Base-by-base conservation (phyloP, 75 land plant species). In the Selaginella tamariscina region DNA sequence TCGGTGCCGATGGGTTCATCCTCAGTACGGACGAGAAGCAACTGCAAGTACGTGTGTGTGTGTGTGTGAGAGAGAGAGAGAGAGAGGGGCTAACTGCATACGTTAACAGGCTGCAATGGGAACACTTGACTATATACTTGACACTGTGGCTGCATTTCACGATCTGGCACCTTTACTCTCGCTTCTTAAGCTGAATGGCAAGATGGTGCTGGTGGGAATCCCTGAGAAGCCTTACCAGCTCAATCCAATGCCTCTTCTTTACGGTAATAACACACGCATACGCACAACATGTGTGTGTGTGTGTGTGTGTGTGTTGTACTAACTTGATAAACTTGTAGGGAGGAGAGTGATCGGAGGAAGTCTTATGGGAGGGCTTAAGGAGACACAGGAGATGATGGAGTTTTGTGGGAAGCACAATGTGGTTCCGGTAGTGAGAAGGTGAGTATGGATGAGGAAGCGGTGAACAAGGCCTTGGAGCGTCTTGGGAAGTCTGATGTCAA, bases 351-450 rank as follows among this genome's bases (percentile, higher is more conserved):
- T 39, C 49, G 49, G 11, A 5, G 84, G 92, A 0, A 88, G 85
- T 68, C 59, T 83, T 62, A 81, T 78, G 13, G 88, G 88, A n/a
- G 80, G 85, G 8, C 75, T 82, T 5, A 69, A 72, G 32, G 85
- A 88, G 69, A 85, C 86, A 18, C 83, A 88, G 64, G 84, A 88
- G 56, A 88, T 88, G 91, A 32, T 88, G 77, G 82, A 85, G 54
- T 65, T 82, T 54, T 86, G 92, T 33, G 89, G 78, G 15, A 72
- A 88, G 32, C 66, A 86, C 55, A 79, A 80, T 64, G 79, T 88
- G 20, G 68, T 81, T 1, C 73, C 77, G 33, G 73, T 71, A 28
- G 67, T 88, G 92, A 88, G 73, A 32, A 77, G 2, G 71, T 86
- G 0, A 65, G 71, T 26, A 71, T 82, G 24, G 70, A 87, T n/a